Evolutionary conservation across 1,284 basidiomycete species (phyloP).

Genomic region (Ustilago cynodontis): DNA sequence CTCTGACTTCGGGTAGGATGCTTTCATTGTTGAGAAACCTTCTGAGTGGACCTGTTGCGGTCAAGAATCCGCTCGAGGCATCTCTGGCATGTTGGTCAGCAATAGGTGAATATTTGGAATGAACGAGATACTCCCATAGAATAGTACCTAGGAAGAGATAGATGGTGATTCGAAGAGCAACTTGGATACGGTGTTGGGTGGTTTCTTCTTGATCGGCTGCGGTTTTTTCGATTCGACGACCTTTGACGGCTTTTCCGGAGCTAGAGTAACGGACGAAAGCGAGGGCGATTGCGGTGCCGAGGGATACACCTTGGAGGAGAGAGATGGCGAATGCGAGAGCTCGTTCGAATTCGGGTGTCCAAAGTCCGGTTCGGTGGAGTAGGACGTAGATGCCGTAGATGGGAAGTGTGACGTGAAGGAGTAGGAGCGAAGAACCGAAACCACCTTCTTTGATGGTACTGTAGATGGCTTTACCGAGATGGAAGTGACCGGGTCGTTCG

Average conservation of each 20-base stretch:
- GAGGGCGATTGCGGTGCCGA: slow-evolving; percentile 33
- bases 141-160: slow-evolving; percentile 39
- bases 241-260: slow-evolving; percentile 46
- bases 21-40: slow-evolving; percentile 47
- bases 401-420: slow-evolving; percentile 35
- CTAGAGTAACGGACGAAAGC: slow-evolving; percentile 39
- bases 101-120: slow-evolving; percentile 46
- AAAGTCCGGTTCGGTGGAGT: slow-evolving; percentile 20
- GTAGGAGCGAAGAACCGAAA: slow-evolving; percentile 20
- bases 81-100: slow-evolving; percentile 24
- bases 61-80: slow-evolving; percentile 36
- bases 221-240: slow-evolving; percentile 42
- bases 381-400: slow-evolving; percentile 45
- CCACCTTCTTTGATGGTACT: slow-evolving; percentile 30
- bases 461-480: slow-evolving; percentile 26
- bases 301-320: slow-evolving; percentile 35
- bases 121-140: slow-evolving; percentile 48
- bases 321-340: slow-evolving; percentile 23
- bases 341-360: slow-evolving; percentile 31
- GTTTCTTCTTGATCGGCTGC: slow-evolving; percentile 30
- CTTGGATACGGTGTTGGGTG: slow-evolving; percentile 39
- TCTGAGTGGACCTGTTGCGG: slow-evolving; percentile 25
- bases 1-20: slow-evolving; percentile 23
- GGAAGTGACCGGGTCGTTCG: slow-evolving; percentile 21
- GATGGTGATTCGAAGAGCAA: slow-evolving; percentile 26